Evolutionary conservation across 2,329 filamentous ascomycete species (phyloP), one percentile per base, ranked within the genome.

Genomic region (Fonsecaea erecta): DNA sequence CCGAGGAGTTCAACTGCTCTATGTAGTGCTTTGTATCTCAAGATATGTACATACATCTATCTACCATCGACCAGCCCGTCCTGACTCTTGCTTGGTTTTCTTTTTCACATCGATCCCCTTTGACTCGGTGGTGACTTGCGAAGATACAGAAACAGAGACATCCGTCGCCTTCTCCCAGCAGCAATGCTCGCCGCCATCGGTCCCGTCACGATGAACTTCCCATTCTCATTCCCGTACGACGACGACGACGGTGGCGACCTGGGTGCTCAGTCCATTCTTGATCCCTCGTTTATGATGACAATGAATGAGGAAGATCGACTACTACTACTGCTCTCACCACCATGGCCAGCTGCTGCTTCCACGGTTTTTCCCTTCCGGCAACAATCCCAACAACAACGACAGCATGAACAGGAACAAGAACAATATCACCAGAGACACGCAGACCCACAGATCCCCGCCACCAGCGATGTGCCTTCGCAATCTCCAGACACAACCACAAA

Each of bases 131-230:
- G n/a, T n/a, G n/a, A n/a, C n/a, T n/a, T n/a, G n/a, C n/a, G n/a
- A n/a, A n/a, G n/a, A n/a, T n/a, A n/a, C n/a, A n/a, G n/a, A n/a
- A n/a, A n/a, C n/a, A n/a, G n/a, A n/a, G n/a, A n/a, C n/a, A n/a
- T n/a, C n/a, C n/a, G n/a, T 30, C 8, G 28, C 28, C 28, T 30
- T 30, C 28, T 30, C n/a, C n/a, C n/a, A n/a, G n/a, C 35, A 26
- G 18, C 34, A 32, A 60, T 56, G 53, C 7, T 26, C 32, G 16
- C 34, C 16, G 21, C 18, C 43, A n/a, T 24, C 21, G 18, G 2
- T 34, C 37, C 43, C 57, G 34, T 24, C 37, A 37, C 60, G 14
- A 46, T 43, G 26, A 24, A 61, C n/a, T 60, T 35, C 40, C 30
- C 40, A 11, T 60, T 32, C 21, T 28, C 28, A 52, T 34, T 24